phyloP scores from a whole-genome alignment of 208 protist species.

The Leishmania lainsoni region DNA sequence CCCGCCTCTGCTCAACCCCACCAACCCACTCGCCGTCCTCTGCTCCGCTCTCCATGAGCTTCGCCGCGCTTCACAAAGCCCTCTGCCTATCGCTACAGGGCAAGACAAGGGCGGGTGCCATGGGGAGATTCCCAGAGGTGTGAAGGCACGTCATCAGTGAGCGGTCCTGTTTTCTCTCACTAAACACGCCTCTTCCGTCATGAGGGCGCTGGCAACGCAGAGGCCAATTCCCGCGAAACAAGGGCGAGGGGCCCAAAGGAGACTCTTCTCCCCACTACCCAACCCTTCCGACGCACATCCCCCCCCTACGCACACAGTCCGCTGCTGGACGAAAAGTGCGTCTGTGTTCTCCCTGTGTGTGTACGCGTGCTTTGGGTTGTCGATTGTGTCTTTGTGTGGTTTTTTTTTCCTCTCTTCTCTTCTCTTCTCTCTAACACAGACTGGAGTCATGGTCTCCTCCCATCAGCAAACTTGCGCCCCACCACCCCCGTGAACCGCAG shows the following conservation, averaged over 20 bases:
- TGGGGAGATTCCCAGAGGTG: not conserved
- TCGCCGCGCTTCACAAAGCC: not conserved
- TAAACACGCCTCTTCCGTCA: not conserved
- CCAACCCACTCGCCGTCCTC: not conserved
- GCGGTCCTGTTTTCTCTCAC: not conserved
- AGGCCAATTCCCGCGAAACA: not conserved
- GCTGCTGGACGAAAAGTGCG: not conserved
- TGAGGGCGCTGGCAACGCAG: not conserved
- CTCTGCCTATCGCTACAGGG: not conserved
- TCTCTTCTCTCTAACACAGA: not conserved
- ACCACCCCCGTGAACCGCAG: not conserved
- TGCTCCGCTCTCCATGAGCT: not conserved
- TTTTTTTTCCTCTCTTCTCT: no score
- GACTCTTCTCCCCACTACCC: no score
- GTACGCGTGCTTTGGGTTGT: not conserved
- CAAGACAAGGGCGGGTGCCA: not conserved
- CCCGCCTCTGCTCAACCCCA: not conserved
- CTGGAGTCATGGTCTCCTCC: no score
- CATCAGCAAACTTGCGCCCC: no score
- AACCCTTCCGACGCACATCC: no score
- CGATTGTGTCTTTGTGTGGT: not conserved
- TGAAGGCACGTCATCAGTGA: not conserved
- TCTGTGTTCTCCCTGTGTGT: not conserved
- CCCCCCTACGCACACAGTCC: not conserved
- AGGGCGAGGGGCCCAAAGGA: not conserved